Conservation (phyloP, 192 early-diverging fungal species). For the Mortierella hygrophila region DNA sequence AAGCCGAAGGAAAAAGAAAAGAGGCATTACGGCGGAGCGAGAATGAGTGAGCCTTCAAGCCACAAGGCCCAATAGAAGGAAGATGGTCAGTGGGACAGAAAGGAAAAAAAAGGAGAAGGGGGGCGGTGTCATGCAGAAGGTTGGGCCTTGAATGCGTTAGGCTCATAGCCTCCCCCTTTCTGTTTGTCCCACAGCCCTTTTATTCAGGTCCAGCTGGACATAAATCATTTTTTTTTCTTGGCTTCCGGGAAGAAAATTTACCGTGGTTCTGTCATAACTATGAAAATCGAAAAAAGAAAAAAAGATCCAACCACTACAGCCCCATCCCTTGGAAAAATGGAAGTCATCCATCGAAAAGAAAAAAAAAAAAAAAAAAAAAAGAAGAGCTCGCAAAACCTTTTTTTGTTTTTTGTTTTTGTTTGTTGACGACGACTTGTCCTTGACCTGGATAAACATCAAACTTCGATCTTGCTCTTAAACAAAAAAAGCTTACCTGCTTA, state of each 20-base stretch:
- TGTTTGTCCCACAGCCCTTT: background rate
- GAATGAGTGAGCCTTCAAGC: background rate
- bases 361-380: background rate
- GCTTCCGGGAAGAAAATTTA: constrained; percentile 8
- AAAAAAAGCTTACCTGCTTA: too few species aligned
- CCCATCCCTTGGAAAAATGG: background rate
- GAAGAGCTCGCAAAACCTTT: background rate
- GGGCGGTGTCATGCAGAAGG: background rate
- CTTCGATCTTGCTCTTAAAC: background rate
- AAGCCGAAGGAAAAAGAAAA: background rate
- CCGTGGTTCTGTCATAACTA: background rate
- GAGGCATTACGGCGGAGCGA: too few species aligned
- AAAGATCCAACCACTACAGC: background rate
- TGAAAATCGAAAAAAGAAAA: background rate
- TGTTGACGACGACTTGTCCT: background rate
- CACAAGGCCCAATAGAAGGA: background rate
- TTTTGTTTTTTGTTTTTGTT: background rate
- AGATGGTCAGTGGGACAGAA: background rate
- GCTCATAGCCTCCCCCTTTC: background rate
- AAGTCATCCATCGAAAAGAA: background rate
- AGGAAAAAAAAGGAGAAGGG: background rate
- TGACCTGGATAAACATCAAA: background rate
- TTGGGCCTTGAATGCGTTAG: background rate
- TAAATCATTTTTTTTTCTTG: background rate
- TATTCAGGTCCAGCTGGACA: background rate